Evolutionary conservation across 2,329 filamentous ascomycete genomes (phyloP), one percentile per base, ranked within the genome.

Genomic region (Epichloe glyceriae): DNA sequence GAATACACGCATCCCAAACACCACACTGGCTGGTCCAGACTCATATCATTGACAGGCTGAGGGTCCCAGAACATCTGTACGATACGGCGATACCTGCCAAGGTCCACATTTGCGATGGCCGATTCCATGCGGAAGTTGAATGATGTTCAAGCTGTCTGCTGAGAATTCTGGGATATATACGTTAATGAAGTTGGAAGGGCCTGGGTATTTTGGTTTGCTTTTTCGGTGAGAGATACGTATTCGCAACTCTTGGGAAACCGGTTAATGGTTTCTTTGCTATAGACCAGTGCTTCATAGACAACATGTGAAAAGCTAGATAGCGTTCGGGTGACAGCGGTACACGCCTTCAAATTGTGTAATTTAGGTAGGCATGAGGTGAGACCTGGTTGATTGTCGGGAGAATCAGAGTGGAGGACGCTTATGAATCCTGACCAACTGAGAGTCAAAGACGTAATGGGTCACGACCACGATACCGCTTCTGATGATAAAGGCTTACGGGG

Each of bases 11-110:
- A 67, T 35, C 78, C 78, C 6, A 97, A 73, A 62, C 89, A 94
- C 90, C 91, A 97, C 55, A 95, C 86, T 12, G 86, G 80, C 35
- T 79, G 74, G 55, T 82, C 75, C 38, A 77, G 74, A 52, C 70
- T 65, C 52, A 82, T 73, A 63, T 95, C 83, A 69, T 96, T 95
- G 55, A 78, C 80, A 5, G 89, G 90, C 56, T 90, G 83, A 0
- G 89, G 88, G 60, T 96, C 90, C 85, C 89, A 95, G 62, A 97
- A 84, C 70, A 87, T 88, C 69, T 91, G 86, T 53, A 96, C 83
- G 59, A 96, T 82, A 56, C 86, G 85, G 67, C 88, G 86, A 54
- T 76, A 76, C 58, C 86, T 84, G 58, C 86, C 80, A 53, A 94
- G 72, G 61, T 95, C 87, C 51, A 86, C 79, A 52, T 77, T 82